Evolutionary conservation across 1,284 basidiomycete genomes (phyloP).

Genomic region (Microbotryum lychnidis-dioicae): DNA sequence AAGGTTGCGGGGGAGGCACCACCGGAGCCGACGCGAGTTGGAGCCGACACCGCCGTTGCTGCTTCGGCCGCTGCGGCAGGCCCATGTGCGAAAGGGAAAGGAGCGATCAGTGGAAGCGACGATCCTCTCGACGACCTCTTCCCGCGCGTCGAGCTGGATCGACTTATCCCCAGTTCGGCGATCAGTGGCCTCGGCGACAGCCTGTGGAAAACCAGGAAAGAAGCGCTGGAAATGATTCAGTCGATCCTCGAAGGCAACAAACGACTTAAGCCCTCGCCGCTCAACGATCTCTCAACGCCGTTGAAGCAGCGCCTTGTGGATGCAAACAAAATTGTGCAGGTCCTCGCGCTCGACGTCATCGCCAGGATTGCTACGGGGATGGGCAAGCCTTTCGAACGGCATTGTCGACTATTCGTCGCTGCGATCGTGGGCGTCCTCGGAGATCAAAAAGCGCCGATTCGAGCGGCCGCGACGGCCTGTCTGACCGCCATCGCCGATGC

Average conservation of each 20-base stretch:
- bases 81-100: slow-evolving; percentile 42
- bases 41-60: slow-evolving; percentile 51
- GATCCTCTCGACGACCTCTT: slow-evolving; percentile 89
- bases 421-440: slow-evolving; percentile 78
- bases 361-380: slow-evolving; percentile 83
- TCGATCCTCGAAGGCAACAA: slow-evolving; percentile 82
- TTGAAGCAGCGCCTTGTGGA: slow-evolving; percentile 84
- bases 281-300: slow-evolving; percentile 85
- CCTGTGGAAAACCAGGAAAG: slow-evolving; percentile 91
- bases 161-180: slow-evolving; percentile 71
- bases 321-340: slow-evolving; percentile 88
- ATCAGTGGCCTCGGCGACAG: slow-evolving; percentile 80
- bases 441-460: slow-evolving; percentile 85
- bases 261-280: slow-evolving; percentile 68
- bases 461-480: slow-evolving; percentile 67
- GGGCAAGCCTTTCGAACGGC: slow-evolving; percentile 90
- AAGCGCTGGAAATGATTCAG: slow-evolving; percentile 79
- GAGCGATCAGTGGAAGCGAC: slow-evolving; percentile 34
- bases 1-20: slow-evolving; percentile 74
- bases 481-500: slow-evolving; percentile 77
- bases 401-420: slow-evolving; percentile 64
- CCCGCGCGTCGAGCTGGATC: slow-evolving; percentile 87
- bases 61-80: slow-evolving; percentile 35
- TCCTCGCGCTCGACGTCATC: slow-evolving; percentile 81
- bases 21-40: slow-evolving; percentile 70